Evolutionary conservation across 768 basidiomycete species (phyloP).

Genomic region (Coprinellus micaceus): DNA sequence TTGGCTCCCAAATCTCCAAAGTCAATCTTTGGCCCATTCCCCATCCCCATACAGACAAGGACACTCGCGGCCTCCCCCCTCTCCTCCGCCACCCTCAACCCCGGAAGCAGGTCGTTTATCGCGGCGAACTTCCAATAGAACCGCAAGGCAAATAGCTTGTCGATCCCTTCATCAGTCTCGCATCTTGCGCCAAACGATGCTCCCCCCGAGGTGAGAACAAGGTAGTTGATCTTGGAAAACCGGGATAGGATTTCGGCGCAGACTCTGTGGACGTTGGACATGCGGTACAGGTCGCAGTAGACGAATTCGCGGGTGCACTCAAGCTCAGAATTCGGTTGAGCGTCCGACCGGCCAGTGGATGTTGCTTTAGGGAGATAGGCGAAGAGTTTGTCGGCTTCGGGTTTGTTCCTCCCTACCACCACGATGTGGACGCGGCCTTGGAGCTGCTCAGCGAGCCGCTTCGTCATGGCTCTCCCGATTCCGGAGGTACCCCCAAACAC

Average conservation of each 20-base stretch:
- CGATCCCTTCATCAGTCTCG: constrained; percentile 42
- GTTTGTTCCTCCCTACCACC: constrained; percentile 37
- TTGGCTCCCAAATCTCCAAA: constrained; percentile 37
- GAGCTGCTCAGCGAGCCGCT: constrained; percentile 33
- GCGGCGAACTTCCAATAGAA: constrained; percentile 41
- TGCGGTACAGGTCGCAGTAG: constrained; percentile 36
- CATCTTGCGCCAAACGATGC: constrained; percentile 20
- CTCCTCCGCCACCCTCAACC: constrained; percentile 31
- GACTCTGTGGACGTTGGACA: constrained; percentile 34
- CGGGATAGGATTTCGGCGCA: constrained; percentile 25
- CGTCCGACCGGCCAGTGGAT: constrained; percentile 7
- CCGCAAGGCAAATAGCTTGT: constrained; percentile 34
- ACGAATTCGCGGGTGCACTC: constrained; percentile 32
- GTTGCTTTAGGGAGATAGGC: constrained; percentile 23
- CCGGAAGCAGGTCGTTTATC: constrained; percentile 35
- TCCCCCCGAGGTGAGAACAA: constrained; percentile 25
- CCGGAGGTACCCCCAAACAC: constrained; percentile 27
- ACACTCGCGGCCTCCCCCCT: constrained; percentile 36
- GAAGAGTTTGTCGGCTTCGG: constrained; percentile 34
- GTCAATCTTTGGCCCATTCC: constrained; percentile 25
- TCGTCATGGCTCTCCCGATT: constrained; percentile 33
- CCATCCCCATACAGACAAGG: constrained; percentile 33
- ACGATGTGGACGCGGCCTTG: constrained; percentile 41
- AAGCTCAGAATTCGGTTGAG: no score
- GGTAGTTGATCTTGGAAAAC: constrained; percentile 38